A percentile compares a stretch with the other conserved stretches of the same genome.
Conservation (phyloP, 352 stramenopile species). For the Paralagenidium karlingii region DNA sequence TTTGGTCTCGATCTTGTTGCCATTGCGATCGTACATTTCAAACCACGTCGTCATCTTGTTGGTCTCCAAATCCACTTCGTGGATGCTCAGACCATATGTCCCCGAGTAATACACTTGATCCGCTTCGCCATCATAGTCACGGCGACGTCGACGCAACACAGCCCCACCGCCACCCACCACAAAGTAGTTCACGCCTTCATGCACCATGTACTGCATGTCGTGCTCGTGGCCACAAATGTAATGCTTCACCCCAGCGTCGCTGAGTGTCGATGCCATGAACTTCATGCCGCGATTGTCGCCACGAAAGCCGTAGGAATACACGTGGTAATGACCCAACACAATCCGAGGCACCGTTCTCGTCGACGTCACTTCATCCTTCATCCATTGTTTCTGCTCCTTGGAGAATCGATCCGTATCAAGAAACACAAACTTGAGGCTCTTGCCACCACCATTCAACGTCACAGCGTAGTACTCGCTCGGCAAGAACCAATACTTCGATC, state of each 20-base stretch:
- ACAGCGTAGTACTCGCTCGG: constrained; percentile 20
- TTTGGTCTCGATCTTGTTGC: no score
- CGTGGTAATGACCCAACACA: constrained; percentile 17
- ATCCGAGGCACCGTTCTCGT: constrained; percentile 11
- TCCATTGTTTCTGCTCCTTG: no score
- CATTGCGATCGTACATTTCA: no score
- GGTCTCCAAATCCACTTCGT: constrained; percentile 12
- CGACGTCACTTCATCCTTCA: constrained; percentile 11
- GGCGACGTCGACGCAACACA: no score
- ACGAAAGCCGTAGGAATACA: constrained; percentile 14
- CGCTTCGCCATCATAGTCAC: constrained; percentile 13
- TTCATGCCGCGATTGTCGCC: no score
- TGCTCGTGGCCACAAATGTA: constrained; percentile 28
- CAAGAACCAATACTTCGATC: constrained; percentile 24
- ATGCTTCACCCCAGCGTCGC: constrained; percentile 19
- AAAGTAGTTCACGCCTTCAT: constrained; percentile 18
- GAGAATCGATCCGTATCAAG: constrained; percentile 13
- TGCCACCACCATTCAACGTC: no score
- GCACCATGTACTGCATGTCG: constrained; percentile 23
- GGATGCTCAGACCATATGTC: constrained; percentile 21
- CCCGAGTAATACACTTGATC: constrained; percentile 18
- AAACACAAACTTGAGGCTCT: constrained; percentile 19
- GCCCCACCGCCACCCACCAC: constrained; percentile 19
- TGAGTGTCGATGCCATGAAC: no score
- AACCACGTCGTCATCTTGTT: constrained; percentile 12